These are phyloP conservation scores for Hyphodiscus hymeniophilus DNA, from an alignment of 495 filamentous ascomycete species.

Conservation along the genomic window DNA sequence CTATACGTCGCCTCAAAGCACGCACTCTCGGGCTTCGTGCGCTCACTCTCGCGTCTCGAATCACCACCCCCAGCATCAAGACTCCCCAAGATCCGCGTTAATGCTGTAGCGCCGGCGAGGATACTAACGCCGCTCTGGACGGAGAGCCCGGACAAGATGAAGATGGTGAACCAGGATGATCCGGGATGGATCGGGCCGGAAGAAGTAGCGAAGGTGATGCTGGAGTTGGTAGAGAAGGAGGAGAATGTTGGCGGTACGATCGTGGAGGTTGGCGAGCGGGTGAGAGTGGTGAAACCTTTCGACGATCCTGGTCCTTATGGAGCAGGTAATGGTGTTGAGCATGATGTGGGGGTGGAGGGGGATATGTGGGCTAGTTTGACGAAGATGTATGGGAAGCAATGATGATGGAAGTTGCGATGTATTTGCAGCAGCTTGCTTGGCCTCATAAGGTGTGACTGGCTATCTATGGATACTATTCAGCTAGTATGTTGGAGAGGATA, in stretches of 20 bases:
- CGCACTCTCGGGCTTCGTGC: constrained; percentile 44
- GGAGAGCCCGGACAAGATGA: constrained; percentile 57
- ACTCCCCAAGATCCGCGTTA: constrained; percentile 50
- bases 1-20: constrained; percentile 58
- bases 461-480: too few species aligned
- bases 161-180: constrained; percentile 26
- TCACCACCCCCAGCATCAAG: constrained; percentile 28
- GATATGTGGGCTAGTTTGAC: constrained; percentile 15
- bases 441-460: too few species aligned
- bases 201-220: constrained; percentile 58
- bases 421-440: too few species aligned
- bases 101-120: constrained; percentile 57
- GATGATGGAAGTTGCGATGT: too few species aligned
- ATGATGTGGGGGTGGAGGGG: background rate
- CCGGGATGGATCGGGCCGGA: constrained; percentile 58
- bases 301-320: constrained; percentile 51
- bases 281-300: constrained; percentile 42
- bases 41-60: constrained; percentile 46
- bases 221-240: constrained; percentile 45
- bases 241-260: constrained; percentile 38
- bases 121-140: constrained; percentile 64
- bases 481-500: too few species aligned
- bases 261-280: constrained; percentile 48
- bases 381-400: background rate
- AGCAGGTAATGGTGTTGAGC: constrained; percentile 8